Base-by-base conservation (phyloP, 768 basidiomycete species). In the Suillus subaureus region DNA sequence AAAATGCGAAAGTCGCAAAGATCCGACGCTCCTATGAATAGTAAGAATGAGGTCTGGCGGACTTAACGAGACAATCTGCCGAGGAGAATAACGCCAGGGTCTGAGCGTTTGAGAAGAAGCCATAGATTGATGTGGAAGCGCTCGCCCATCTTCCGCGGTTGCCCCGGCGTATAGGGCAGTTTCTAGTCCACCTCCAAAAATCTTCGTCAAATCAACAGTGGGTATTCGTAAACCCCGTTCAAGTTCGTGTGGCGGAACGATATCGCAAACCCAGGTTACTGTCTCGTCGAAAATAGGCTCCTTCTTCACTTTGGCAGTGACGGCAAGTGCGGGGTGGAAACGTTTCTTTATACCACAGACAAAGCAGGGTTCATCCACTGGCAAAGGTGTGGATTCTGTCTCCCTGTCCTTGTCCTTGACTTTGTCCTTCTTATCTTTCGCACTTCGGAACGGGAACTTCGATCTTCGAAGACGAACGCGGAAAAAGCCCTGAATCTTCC, bases 401-500 rank as follows among this genome's bases (percentile, higher is more conserved):
- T 61, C 58, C 28, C 60, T 68, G 21, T 69, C 72, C 39, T 52
- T 74, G n/a, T 68, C 72, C 39, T 49, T 74, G 26, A 61, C 69
- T 54, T 65, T 77, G 63, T 70, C 77, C 65, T 73, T 78, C 23
- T 40, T 64, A 3, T 37, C 63, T 60, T 61, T 60, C n/a, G 21
- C 39, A 56, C 42, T n/a, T 64, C n/a, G 69, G 70, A 4, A 61
- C 35, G 26, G 39, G 51, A 23, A 61, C 68, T 16, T 58, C n/a
- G 56, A 65, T 55, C 62, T 66, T 52, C 61, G 68, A 63, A 45
- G 66, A 67, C 6, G 72, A 70, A 51, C 82, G 79, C 26, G 78
- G 75, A 67, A 81, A 82, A 39, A 73, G 73, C 18, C 77, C 76
- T 68, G 78, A 71, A 23, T 82, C 81, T 65, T 81, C 80, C 23